Evolutionary conservation across 1,284 basidiomycete species (phyloP).

Genomic region (Boletus sp.): DNA sequence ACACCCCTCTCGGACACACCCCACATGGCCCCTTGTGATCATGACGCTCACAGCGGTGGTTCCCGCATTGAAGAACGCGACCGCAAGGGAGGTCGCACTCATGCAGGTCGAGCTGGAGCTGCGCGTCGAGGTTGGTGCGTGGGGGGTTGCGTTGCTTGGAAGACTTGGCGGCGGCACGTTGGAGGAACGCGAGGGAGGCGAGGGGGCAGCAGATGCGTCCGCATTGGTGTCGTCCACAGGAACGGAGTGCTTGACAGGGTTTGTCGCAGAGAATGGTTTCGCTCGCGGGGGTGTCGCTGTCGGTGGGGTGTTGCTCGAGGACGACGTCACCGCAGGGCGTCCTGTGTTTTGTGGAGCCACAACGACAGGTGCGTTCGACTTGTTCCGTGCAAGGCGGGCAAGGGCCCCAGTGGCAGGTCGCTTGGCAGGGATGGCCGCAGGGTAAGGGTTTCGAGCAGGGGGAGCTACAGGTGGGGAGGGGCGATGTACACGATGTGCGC

Average conservation of each 20-base stretch:
- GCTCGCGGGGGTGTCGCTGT: constrained; percentile 24
- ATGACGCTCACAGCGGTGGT: constrained; percentile 69
- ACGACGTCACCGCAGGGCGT: constrained; percentile 43
- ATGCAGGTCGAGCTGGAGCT: constrained; percentile 49
- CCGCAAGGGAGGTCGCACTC: constrained; percentile 78
- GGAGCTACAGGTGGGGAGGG: constrained; percentile 74
- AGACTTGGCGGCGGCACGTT: constrained; percentile 53
- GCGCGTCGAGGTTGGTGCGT: constrained; percentile 19
- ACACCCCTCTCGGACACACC: constrained; percentile 79
- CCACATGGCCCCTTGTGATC: constrained; percentile 83
- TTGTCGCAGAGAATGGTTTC: constrained; percentile 73
- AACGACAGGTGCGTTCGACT: constrained; percentile 74
- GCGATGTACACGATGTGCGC: constrained; percentile 64
- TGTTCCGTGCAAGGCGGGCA: constrained; percentile 75
- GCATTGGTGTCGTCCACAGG: constrained; percentile 83
- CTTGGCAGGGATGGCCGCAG: constrained; percentile 68
- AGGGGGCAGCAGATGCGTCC: constrained; percentile 82
- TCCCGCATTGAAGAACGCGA: constrained; percentile 68
- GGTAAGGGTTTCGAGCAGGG: constrained; percentile 63
- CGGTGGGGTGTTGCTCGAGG: not conserved
- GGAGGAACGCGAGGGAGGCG: constrained; percentile 57
- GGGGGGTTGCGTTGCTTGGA: constrained; percentile 40
- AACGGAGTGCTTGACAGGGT: constrained; percentile 68
- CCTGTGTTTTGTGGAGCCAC: constrained; percentile 60
- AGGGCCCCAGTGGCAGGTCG: constrained; percentile 53